Percentiles rank a stretch among this genome's conserved stretches.
Conservation (phyloP, 768 basidiomycete species). For the Lentinus brumalis region DNA sequence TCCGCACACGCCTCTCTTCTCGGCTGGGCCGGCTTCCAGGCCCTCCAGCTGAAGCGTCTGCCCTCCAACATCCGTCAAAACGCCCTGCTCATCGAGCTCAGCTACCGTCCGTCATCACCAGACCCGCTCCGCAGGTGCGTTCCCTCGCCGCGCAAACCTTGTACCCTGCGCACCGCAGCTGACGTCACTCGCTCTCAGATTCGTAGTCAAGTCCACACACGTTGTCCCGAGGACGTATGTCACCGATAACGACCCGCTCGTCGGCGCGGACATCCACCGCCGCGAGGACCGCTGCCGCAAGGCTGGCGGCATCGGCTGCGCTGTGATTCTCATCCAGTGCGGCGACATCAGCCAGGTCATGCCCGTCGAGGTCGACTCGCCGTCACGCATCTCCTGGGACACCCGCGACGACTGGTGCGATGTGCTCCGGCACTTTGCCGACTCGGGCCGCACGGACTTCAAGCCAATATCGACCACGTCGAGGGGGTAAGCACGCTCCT, state of each 20-base stretch:
- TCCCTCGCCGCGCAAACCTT: conserved; percentile 49
- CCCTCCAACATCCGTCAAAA: conserved; percentile 79
- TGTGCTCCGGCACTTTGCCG: conserved; percentile 71
- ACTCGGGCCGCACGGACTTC: conserved; percentile 74
- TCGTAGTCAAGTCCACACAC: too few species aligned
- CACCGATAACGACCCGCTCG: too few species aligned
- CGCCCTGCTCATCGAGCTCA: too few species aligned
- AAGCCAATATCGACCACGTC: conserved; percentile 80
- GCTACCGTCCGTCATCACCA: too few species aligned
- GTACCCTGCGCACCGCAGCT: conserved; percentile 5
- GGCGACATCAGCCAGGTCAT: conserved; percentile 77
- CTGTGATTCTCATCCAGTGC: too few species aligned
- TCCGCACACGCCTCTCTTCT: conserved; percentile 70
- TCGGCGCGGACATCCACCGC: too few species aligned
- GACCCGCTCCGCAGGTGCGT: too few species aligned
- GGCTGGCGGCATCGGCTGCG: too few species aligned
- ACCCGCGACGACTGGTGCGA: conserved; percentile 70
- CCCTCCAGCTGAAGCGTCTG: conserved; percentile 76
- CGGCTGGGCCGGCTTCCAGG: conserved; percentile 85
- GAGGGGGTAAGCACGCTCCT: conserved; percentile 58
- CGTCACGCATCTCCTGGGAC: conserved; percentile 77
- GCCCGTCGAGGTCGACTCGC: conserved; percentile 85
- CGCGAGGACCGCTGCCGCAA: too few species aligned
- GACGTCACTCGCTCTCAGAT: conserved; percentile 31
- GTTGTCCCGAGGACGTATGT: too few species aligned